These are phyloP conservation scores for Neospermospora avenae DNA, from an alignment of 2,329 filamentous ascomycete species.

Conservation along the genomic window DNA sequence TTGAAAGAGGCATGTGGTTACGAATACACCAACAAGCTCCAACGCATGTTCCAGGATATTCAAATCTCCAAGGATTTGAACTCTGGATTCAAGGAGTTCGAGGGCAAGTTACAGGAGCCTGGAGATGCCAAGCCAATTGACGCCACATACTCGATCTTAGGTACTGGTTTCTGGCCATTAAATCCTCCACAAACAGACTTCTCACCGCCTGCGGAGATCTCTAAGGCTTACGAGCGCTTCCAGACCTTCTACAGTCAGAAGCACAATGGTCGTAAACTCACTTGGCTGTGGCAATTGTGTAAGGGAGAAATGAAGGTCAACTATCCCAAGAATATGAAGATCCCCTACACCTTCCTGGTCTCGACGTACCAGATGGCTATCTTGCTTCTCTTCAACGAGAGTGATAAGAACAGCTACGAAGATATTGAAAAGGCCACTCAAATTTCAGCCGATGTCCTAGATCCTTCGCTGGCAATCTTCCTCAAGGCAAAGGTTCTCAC, in stretches of 20 bases:
- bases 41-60: slow-evolving; percentile 99
- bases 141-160: slow-evolving; percentile 86
- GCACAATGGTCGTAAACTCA: slow-evolving; percentile 93
- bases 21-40: slow-evolving; percentile 98
- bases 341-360: slow-evolving; percentile 94
- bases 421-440: slow-evolving; percentile 82
- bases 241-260: slow-evolving; percentile 91
- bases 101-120: slow-evolving; percentile 61
- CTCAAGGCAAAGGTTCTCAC: slow-evolving; percentile 89
- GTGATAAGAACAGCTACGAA: slow-evolving; percentile 78
- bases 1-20: slow-evolving; percentile 98
- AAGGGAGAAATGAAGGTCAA: slow-evolving; percentile 95
- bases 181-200: slow-evolving; percentile 85
- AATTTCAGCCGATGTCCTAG: slow-evolving; percentile 76
- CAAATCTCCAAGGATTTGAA: slow-evolving; percentile 98
- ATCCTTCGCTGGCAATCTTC: slow-evolving; percentile 81
- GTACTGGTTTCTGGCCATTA: slow-evolving; percentile 96
- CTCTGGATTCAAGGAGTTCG: slow-evolving; percentile 76
- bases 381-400: slow-evolving; percentile 89
- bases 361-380: slow-evolving; percentile 98
- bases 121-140: slow-evolving; percentile 69
- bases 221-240: slow-evolving; percentile 86
- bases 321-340: slow-evolving; percentile 85
- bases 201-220: slow-evolving; percentile 79
- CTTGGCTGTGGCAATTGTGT: slow-evolving; percentile 97